These are phyloP conservation scores for Venturiaceae sp. DNA, from an alignment of 2,329 filamentous ascomycete species.

Conservation along the genomic window DNA sequence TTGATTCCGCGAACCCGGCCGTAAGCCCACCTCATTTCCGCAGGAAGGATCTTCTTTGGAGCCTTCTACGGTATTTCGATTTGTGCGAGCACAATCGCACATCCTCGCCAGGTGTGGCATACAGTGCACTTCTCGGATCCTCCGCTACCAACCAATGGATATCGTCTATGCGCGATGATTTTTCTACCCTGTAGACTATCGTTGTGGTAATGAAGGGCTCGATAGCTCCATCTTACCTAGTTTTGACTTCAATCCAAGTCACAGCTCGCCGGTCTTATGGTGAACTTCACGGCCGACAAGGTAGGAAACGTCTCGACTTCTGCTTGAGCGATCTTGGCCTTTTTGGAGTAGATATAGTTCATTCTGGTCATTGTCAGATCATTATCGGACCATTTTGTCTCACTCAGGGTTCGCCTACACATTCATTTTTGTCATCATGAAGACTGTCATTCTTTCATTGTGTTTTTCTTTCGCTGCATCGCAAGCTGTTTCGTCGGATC, in stretches of 20 bases:
- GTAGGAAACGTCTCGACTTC: too few relatives aligned
- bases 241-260: not conserved
- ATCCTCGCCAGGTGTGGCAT: not conserved
- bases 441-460: not conserved
- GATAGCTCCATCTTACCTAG: not conserved
- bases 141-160: not conserved
- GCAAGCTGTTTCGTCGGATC: not conserved
- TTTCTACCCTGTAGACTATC: not conserved
- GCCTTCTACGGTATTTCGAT: not conserved
- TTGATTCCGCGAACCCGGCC: not conserved
- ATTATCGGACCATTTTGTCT: not conserved
- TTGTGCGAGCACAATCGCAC: not conserved
- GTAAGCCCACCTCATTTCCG: not conserved
- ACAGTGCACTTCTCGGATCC: not conserved
- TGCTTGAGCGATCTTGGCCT: not conserved
- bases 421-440: not conserved
- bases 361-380: not conserved
- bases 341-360: not conserved
- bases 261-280: not conserved
- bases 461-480: not conserved
- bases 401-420: not conserved
- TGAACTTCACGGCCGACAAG: not conserved
- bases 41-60: not conserved
- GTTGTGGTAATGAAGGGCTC: not conserved
- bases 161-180: not conserved